Evolutionary conservation across 306 rosid species (phyloP).

Genomic region (Vachellia pachyceras): DNA sequence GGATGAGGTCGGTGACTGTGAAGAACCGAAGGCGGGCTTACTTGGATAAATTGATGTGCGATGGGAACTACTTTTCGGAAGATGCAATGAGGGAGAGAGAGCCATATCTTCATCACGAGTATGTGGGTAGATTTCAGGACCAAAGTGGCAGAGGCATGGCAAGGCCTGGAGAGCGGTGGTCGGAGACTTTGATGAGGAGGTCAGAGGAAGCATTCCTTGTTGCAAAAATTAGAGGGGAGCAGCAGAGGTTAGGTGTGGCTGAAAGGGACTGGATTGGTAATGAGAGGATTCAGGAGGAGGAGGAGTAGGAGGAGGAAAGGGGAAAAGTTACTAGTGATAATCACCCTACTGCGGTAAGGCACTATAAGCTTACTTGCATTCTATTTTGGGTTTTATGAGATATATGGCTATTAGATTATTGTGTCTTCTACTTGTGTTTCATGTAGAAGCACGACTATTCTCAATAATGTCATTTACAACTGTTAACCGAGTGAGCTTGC

Average conservation of each 20-base stretch:
- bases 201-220: conserved; percentile 81
- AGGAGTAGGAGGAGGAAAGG: conserved; percentile 39
- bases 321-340: conserved; percentile 34
- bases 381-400: background rate
- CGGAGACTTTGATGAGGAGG: conserved; percentile 86
- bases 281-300: conserved; percentile 60
- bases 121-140: conserved; percentile 89
- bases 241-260: conserved; percentile 85
- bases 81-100: conserved; percentile 96
- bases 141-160: conserved; percentile 74
- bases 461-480: background rate
- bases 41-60: conserved; percentile 61
- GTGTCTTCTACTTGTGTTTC: conserved; percentile 1
- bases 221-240: conserved; percentile 91
- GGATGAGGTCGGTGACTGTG: conserved; percentile 67
- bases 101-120: conserved; percentile 89
- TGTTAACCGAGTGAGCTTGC: background rate
- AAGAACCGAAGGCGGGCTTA: conserved; percentile 91
- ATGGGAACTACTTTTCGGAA: conserved; percentile 76
- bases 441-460: background rate
- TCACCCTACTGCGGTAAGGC: conserved; percentile 59
- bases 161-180: conserved; percentile 96
- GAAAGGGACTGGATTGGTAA: conserved; percentile 92
- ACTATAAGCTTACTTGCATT: conserved; percentile 7
- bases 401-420: conserved; percentile 6